Evolutionary conservation across 176 grass and related monocot genomes (phyloP).

Genomic region (Ananas comosus): DNA sequence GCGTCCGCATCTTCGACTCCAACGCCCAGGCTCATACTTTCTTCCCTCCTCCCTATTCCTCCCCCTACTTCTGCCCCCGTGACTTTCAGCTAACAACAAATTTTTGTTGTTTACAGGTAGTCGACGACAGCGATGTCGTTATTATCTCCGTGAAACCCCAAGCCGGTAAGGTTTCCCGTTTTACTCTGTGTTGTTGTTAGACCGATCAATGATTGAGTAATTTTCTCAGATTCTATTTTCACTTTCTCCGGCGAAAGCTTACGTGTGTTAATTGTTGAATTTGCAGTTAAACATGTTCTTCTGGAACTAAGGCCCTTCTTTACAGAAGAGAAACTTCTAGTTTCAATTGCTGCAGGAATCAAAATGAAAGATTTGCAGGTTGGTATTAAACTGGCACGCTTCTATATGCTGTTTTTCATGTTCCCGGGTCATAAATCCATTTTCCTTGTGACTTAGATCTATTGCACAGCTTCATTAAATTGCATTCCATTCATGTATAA

Average conservation of each 20-base stretch:
- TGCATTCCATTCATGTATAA: no score
- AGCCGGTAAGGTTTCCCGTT: constrained; percentile 36
- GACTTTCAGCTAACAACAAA: background rate
- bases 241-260: no score
- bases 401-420: no score
- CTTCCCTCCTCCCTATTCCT: background rate
- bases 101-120: constrained; percentile 36
- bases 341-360: constrained; percentile 92
- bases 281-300: constrained; percentile 74
- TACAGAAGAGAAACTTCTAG: constrained; percentile 85
- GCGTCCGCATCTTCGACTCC: constrained; percentile 48
- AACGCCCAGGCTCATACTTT: constrained; percentile 48
- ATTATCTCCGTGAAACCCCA: constrained; percentile 94
- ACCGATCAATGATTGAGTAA: background rate
- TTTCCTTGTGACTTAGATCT: no score
- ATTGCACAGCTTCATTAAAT: no score
- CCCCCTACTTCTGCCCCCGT: background rate
- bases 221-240: background rate
- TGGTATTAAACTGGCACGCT: background rate
- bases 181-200: background rate
- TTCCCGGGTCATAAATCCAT: no score
- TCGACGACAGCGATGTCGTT: constrained; percentile 72
- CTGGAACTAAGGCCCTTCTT: constrained; percentile 68
- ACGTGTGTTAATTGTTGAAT: background rate
- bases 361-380: constrained; percentile 97